Evolutionary conservation across 768 basidiomycete genomes (phyloP), one percentile per base, ranked within the genome.

Genomic region (Chlorophyllum brunneum): DNA sequence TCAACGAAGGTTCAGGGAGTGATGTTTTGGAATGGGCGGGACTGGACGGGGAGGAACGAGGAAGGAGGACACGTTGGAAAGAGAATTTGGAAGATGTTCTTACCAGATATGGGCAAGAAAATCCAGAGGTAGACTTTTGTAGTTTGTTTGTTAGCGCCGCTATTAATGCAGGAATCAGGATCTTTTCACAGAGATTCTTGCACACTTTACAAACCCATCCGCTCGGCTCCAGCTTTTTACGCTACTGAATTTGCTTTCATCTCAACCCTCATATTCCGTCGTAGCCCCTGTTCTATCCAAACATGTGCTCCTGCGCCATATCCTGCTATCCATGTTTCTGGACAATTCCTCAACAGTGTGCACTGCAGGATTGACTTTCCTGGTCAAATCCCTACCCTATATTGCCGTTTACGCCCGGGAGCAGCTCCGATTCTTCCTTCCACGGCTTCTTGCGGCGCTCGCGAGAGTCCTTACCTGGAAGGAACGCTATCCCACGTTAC

Each of bases 391-490:
- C 7, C 72, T 93, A n/a, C 88, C 89, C 23, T 75, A 83, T 34
- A 73, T 91, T 51, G 88, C 89, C 4, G 79, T 86, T 1, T 71
- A 81, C 52, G 80, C 85, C 8, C 77, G 70, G 39, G 67, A 76
- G 8, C 68, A 73, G 5, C 72, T 93, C 51, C 83, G 80, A 58
- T 58, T 61, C 30, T 70, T 83, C 42, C 75, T 93, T 5, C 88
- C 90, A 2, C 74, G 68, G 42, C 70, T 92, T 4, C 72, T 91
- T 34, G 80, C 76, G 10, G 77, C 90, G 40, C 74, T 92, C 7
- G 85, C 86, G 0, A 74, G 87, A 48, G 74, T 83, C 15, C 70
- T 92, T 56, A 88, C 85, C 63, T 92, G 91, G 90, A 82, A 82
- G 56, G 80, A 81, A 51, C 66, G 76, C 47, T 68, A 16, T 65